A percentile compares a stretch with the other conserved stretches of the same genome.
Evolutionary conservation across 192 early-diverging fungal genomes (phyloP).

Genomic region (Martensiomyces pterosporus): DNA sequence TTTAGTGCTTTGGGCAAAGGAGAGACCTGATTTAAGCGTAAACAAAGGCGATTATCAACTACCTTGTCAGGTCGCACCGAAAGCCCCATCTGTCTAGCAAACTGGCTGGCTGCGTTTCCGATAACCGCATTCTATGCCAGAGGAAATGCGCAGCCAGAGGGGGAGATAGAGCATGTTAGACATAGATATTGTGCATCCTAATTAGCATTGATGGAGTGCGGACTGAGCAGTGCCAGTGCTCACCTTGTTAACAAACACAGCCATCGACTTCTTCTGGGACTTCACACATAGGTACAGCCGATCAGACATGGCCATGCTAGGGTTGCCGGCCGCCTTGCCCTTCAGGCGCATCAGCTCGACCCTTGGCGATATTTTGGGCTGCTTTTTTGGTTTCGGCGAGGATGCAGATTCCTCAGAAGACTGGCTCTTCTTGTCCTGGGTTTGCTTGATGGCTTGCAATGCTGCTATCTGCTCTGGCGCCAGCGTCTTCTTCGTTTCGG

Average conservation of each 20-base stretch:
- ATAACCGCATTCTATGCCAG: slow-evolving; percentile 14
- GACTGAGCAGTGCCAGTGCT: background rate
- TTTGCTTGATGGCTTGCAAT: slow-evolving; percentile 9
- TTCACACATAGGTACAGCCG: slow-evolving; percentile 26
- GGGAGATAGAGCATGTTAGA: background rate
- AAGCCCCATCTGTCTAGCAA: slow-evolving; percentile 25
- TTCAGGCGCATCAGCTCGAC: slow-evolving; percentile 47
- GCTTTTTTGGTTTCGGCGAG: background rate
- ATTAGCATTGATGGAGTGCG: background rate
- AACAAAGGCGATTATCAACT: slow-evolving; percentile 3
- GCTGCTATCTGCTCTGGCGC: slow-evolving; percentile 23
- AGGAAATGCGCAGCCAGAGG: too few species aligned
- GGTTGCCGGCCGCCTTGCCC: slow-evolving; percentile 32
- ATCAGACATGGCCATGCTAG: slow-evolving; percentile 29
- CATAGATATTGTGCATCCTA: background rate
- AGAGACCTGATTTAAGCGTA: background rate
- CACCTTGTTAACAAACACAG: slow-evolving; percentile 30
- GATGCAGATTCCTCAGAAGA: background rate
- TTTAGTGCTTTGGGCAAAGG: too few species aligned
- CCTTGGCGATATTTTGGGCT: slow-evolving; percentile 18
- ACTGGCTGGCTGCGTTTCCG: slow-evolving; percentile 27
- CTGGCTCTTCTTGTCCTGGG: too few species aligned
- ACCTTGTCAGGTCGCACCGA: slow-evolving; percentile 18
- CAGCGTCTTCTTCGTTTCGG: slow-evolving; percentile 16
- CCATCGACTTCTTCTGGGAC: slow-evolving; percentile 14